Percentiles rank a stretch among this genome's conserved stretches.
Evolutionary conservation across 768 basidiomycete genomes (phyloP).

Genomic region (Suillus plorans): DNA sequence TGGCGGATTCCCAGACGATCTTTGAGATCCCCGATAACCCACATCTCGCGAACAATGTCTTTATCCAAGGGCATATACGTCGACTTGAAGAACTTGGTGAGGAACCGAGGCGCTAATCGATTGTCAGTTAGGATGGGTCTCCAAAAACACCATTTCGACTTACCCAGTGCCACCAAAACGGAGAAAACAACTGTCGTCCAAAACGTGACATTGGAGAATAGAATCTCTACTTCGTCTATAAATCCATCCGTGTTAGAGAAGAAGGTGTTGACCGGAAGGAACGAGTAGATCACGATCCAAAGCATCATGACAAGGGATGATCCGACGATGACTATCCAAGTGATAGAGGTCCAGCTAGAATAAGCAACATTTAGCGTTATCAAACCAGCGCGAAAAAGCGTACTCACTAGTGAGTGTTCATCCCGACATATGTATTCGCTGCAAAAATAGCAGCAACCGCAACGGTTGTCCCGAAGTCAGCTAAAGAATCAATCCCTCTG

Average conservation of each 20-base stretch:
- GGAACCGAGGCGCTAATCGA: conserved; percentile 72
- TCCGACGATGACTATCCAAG: conserved; percentile 78
- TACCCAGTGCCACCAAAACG: conserved; percentile 70
- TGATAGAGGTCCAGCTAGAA: conserved; percentile 76
- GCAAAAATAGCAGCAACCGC: conserved; percentile 84
- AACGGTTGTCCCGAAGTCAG: conserved; percentile 92
- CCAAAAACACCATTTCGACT: conserved; percentile 19
- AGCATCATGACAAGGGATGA: conserved; percentile 79
- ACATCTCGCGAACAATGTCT: conserved; percentile 91
- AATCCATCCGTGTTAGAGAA: conserved; percentile 75
- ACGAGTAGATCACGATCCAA: conserved; percentile 91
- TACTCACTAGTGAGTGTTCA: conserved; percentile 87
- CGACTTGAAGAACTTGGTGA: conserved; percentile 68
- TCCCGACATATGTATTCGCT: conserved; percentile 87
- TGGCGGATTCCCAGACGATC: conserved; percentile 74
- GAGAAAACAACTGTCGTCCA: conserved; percentile 79
- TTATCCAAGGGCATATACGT: conserved; percentile 82
- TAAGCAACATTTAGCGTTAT: conserved; percentile 6
- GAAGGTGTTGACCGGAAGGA: conserved; percentile 70
- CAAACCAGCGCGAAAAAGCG: conserved; percentile 14
- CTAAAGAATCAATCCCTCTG: conserved; percentile 70
- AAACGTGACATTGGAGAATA: conserved; percentile 80
- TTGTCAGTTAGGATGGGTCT: conserved; percentile 9
- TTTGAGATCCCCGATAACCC: conserved; percentile 82
- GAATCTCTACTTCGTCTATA: conserved; percentile 64